phyloP scores from a whole-genome alignment of 2,329 filamentous ascomycete species.

The Calonectria pauciramosa region DNA sequence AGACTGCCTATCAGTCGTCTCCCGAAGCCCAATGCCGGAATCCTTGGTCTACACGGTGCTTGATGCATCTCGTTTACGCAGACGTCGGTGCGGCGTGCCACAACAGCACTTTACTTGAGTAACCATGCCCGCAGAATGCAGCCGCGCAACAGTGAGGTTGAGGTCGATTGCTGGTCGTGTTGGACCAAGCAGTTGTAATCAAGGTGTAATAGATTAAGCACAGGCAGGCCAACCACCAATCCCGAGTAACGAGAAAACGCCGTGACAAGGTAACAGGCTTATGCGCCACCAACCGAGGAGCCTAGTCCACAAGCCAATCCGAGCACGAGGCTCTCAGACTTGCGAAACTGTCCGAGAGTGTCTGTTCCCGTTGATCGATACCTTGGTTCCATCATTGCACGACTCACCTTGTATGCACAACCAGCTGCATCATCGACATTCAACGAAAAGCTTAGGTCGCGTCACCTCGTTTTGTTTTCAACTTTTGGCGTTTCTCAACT shows the following conservation, averaged over 20 bases:
- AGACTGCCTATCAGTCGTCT: neutral
- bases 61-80: neutral
- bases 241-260: neutral
- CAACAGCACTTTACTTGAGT: neutral
- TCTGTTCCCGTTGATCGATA: conserved; percentile 1
- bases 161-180: neutral
- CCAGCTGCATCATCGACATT: neutral
- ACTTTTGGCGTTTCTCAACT: neutral
- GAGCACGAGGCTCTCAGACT: neutral
- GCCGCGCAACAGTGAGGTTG: neutral
- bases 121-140: neutral
- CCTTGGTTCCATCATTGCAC: too few species aligned
- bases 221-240: neutral
- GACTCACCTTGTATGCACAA: neutral
- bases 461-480: neutral
- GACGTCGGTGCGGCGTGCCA: neutral
- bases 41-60: neutral
- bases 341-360: neutral
- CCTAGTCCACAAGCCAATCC: neutral
- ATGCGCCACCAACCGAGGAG: neutral
- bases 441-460: neutral
- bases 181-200: neutral
- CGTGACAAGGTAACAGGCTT: neutral
- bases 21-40: neutral
- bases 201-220: neutral